phyloP scores from a whole-genome alignment of 257 asterid species.

The Mitragyna speciosa region DNA sequence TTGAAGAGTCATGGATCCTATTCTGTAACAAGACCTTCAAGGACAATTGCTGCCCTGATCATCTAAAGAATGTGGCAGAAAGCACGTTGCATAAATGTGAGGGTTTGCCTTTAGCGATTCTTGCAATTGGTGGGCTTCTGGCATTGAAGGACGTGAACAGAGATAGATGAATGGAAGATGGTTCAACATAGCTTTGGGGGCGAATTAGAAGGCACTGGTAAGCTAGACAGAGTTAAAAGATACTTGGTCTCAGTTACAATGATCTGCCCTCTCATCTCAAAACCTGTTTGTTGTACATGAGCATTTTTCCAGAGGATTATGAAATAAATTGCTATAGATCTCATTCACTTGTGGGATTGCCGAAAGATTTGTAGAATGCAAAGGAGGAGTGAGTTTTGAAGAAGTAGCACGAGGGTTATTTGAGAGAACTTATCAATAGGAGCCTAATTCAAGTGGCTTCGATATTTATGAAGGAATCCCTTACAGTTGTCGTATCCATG shows the following conservation, averaged over 20 bases:
- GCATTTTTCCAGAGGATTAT: too few species aligned
- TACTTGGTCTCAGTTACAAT: too few species aligned
- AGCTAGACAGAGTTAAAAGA: too few species aligned
- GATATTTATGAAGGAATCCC: background rate
- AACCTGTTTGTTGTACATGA: too few species aligned
- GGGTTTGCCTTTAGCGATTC: too few species aligned
- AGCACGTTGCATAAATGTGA: too few species aligned
- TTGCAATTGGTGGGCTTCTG: too few species aligned
- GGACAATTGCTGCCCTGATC: background rate
- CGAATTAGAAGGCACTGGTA: too few species aligned
- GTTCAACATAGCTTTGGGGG: too few species aligned
- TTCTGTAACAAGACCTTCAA: background rate
- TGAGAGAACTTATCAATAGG: constrained; percentile 28
- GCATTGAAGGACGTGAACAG: too few species aligned
- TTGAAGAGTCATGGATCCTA: constrained; percentile 12
- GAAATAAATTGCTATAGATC: background rate
- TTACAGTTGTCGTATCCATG: constrained; percentile 9
- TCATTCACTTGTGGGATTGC: constrained; percentile 20
- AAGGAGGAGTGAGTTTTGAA: constrained; percentile 4
- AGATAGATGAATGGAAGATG: too few species aligned
- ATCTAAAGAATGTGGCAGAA: constrained; percentile 8
- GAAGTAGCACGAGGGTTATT: constrained; percentile 20
- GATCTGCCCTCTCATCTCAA: too few species aligned
- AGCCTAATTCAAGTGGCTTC: constrained; percentile 21
- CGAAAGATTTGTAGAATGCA: constrained; percentile 19